These are phyloP conservation scores for Pseudogymnoascus sp. DNA, from an alignment of 2,329 filamentous ascomycete species.

Conservation along the genomic window DNA sequence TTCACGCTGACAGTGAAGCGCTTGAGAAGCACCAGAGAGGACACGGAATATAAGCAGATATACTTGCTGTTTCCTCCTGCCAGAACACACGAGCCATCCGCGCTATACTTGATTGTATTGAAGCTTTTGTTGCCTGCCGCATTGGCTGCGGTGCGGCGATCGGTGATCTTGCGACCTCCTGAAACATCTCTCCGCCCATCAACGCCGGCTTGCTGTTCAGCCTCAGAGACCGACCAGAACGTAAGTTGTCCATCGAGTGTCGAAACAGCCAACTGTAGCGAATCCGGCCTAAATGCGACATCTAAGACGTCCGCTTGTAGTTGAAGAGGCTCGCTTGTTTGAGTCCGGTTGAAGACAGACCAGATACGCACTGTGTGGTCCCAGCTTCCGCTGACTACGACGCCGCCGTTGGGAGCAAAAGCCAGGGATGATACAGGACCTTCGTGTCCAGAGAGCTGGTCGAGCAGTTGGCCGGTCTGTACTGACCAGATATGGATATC, in stretches of 20 bases:
- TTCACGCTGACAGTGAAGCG: conserved; percentile 96
- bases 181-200: conserved; percentile 90
- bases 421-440: conserved; percentile 82
- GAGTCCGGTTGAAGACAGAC: conserved; percentile 89
- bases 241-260: conserved; percentile 89
- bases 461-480: conserved; percentile 89
- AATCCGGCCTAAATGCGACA: conserved; percentile 82
- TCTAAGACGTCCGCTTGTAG: conserved; percentile 84
- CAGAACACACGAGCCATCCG: conserved; percentile 82
- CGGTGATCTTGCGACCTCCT: conserved; percentile 78
- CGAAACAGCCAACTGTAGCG: conserved; percentile 80
- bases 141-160: conserved; percentile 86
- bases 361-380: conserved; percentile 91
- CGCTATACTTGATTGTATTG: conserved; percentile 79
- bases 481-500: conserved; percentile 99
- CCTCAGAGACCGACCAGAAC: conserved; percentile 89
- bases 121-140: conserved; percentile 85
- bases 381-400: conserved; percentile 89
- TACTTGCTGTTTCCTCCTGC: conserved; percentile 97
- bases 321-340: conserved; percentile 89
- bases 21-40: conserved; percentile 81
- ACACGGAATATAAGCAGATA: conserved; percentile 93
- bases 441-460: conserved; percentile 85
- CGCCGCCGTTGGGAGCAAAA: conserved; percentile 78
- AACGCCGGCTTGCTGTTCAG: conserved; percentile 73